Evolutionary conservation across 2,329 filamentous ascomycete species (phyloP), one percentile per base, ranked within the genome.

Genomic region (Madurella fahalii): DNA sequence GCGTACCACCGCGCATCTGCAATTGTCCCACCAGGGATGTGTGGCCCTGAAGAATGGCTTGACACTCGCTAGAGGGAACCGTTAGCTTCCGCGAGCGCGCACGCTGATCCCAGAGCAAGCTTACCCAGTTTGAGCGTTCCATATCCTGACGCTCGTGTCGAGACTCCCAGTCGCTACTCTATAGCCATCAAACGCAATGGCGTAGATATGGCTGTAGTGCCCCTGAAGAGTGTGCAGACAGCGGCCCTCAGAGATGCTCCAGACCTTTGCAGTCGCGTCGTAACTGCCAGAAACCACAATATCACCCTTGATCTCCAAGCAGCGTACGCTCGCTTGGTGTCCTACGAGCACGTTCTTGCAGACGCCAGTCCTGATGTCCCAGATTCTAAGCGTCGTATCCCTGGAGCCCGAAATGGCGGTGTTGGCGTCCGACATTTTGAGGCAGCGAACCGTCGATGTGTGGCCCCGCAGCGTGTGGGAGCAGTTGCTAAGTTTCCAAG

Each of bases 201-300:
- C 94, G 69, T 99, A 99, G 55, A 99, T 99, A 69, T 99, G 94
- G 68, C 93, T 97, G 73, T 96, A 99, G 72, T 99, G 94, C 0
- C 94, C 94, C 43, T 87, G 86, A 40, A 99, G 78, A 0, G 91
- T 96, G 62, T 93, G 86, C 52, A 97, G 76, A 70, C 94, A 99
- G 59, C 90, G 85, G 31, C 94, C 94, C 72, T 96, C 90, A 2
- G 90, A 95, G 50, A 99, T 97, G 70, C 90, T 96, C 94, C 94
- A 99, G 54, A 99, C 93, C 64, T 91, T 87, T 18, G 94, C 94
- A 18, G 90, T 96, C 7, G 94, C 96, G 69, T 99, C 94, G 72
- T 99, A 99, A 71, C 91, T 96, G 54, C 94, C 94, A 31, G 92
- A 96, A n/a, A 99, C 94, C 40, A 97, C 90, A 61, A 96, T 85